These are phyloP conservation scores for Coemansia sp. DNA, from an alignment of 192 early-diverging fungal genomes.

Conservation along the genomic window DNA sequence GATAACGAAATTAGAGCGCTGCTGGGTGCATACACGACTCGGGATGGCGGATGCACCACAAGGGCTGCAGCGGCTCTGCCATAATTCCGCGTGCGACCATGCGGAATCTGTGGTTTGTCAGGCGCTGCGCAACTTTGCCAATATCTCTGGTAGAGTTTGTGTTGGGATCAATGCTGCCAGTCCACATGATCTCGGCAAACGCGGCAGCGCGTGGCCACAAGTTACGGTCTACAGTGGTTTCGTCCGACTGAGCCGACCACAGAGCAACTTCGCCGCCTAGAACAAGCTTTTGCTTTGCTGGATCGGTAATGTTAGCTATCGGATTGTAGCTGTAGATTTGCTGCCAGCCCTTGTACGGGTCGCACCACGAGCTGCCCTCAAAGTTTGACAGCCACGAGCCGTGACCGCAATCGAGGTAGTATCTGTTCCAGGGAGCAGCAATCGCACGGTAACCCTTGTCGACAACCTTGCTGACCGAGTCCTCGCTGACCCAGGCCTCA, in stretches of 20 bases:
- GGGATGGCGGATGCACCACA: slow-evolving; percentile 66
- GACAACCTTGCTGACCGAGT: slow-evolving; percentile 57
- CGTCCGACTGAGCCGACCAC: slow-evolving; percentile 69
- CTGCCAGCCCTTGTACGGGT: slow-evolving; percentile 70
- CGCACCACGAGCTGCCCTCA: slow-evolving; percentile 68
- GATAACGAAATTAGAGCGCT: not conserved
- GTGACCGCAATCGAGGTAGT: slow-evolving; percentile 73
- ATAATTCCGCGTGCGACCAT: slow-evolving; percentile 64
- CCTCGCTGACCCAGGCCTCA: slow-evolving; percentile 67
- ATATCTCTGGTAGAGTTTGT: slow-evolving; percentile 55
- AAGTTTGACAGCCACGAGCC: slow-evolving; percentile 72
- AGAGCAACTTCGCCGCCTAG: slow-evolving; percentile 66
- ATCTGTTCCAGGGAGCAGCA: slow-evolving; percentile 61
- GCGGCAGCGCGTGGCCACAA: slow-evolving; percentile 71
- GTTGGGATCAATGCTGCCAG: slow-evolving; percentile 57
- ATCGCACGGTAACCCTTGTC: slow-evolving; percentile 63
- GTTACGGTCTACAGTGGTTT: slow-evolving; percentile 58
- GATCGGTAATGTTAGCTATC: slow-evolving; percentile 56
- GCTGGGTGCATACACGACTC: slow-evolving; percentile 36
- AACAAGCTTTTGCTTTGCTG: slow-evolving; percentile 59
- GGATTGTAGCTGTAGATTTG: slow-evolving; percentile 66
- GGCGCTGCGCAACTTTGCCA: slow-evolving; percentile 60
- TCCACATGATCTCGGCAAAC: slow-evolving; percentile 71
- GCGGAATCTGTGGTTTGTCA: slow-evolving; percentile 70
- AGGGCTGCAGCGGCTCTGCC: slow-evolving; percentile 67